phyloP scores from a whole-genome alignment of 345 rosid genomes.

The Salix dunnii region DNA sequence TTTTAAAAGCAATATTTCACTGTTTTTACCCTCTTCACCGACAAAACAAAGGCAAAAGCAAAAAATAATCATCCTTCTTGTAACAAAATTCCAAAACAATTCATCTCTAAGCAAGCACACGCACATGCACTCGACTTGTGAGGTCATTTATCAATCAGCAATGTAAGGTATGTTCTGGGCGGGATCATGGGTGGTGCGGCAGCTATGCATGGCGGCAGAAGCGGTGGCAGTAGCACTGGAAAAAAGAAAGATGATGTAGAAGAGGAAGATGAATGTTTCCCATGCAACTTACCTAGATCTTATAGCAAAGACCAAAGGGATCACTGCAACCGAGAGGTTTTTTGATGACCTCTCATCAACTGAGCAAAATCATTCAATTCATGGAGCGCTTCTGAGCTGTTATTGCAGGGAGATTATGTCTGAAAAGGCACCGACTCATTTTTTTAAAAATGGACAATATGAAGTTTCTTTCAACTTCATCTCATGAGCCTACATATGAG shows the following conservation, averaged over 20 bases:
- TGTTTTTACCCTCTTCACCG: too few species aligned
- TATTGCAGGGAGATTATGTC: slow-evolving; percentile 45
- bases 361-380: slow-evolving; percentile 33
- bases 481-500: slow-evolving; percentile 52
- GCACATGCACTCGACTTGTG: background rate
- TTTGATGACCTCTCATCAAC: slow-evolving; percentile 35
- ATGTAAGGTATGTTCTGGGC: background rate
- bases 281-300: slow-evolving; percentile 56
- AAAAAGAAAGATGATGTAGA: slow-evolving; percentile 56
- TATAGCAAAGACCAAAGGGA: slow-evolving; percentile 51
- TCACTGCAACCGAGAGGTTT: slow-evolving; percentile 56
- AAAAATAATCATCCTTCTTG: too few species aligned
- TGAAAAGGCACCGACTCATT: slow-evolving; percentile 53
- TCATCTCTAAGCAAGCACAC: background rate
- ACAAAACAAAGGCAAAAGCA: too few species aligned
- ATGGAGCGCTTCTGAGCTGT: slow-evolving; percentile 59
- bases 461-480: slow-evolving; percentile 33
- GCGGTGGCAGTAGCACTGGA: slow-evolving; percentile 10
- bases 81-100: too few species aligned
- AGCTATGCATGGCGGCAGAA: slow-evolving; percentile 23
- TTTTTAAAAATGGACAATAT: slow-evolving; percentile 47
- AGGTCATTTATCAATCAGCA: background rate
- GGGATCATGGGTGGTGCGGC: slow-evolving; percentile 27
- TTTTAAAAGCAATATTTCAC: too few species aligned
- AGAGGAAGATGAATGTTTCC: slow-evolving; percentile 41